Base-by-base conservation (phyloP, 1,284 basidiomycete genomes). In the Austroboletus niveus region DNA sequence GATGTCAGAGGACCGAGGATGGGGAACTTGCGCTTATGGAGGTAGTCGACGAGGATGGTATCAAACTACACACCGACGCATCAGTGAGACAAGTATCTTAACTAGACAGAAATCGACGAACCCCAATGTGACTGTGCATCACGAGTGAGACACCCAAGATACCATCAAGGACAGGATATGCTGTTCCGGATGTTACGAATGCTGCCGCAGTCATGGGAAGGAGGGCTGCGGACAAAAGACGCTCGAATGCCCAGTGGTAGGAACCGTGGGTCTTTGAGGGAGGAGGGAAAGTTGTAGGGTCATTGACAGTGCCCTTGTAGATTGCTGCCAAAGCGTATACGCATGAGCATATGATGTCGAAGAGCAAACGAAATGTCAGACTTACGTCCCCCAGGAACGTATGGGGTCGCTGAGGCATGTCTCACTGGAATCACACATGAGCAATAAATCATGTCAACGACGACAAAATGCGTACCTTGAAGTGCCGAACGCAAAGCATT, bases 181-280 rank as follows among this genome's bases (percentile, higher is more conserved):
- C 77, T 49, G 79, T 84, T 30, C 82, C 82, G 42, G 85, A 85
- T 5, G 85, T 79, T 38, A 82, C 87, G 57, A 89, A 90, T 0
- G 92, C 88, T 35, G 87, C 87, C 29, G 80, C 88, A 17, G 92
- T 94, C 63, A 97, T 73, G 27, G 97, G 97, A 17, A 99, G 81
- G 57, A 99, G 84, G 24, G 85, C 77, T 0, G 91, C 95, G 1
- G 91, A 88, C 51, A 98, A 81, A 17, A 94, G 78, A 49, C 96
- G 89, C 73, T 99, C 96, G 67, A 98, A 98, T 1, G 93, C 86
- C 96, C 96, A 99, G 80, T 98, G 96, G 73, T 98, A 89, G 2
- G 93, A 96, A 46, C 97, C 96, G 65, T 97, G 91, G 4, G 84
- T 72, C 66, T 82, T 86, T 55, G 82, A 88, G 8, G 93, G 83